Evolutionary conservation across 2,329 filamentous ascomycete species (phyloP), one percentile per base, ranked within the genome.

Genomic region (Calonectria crousiana): DNA sequence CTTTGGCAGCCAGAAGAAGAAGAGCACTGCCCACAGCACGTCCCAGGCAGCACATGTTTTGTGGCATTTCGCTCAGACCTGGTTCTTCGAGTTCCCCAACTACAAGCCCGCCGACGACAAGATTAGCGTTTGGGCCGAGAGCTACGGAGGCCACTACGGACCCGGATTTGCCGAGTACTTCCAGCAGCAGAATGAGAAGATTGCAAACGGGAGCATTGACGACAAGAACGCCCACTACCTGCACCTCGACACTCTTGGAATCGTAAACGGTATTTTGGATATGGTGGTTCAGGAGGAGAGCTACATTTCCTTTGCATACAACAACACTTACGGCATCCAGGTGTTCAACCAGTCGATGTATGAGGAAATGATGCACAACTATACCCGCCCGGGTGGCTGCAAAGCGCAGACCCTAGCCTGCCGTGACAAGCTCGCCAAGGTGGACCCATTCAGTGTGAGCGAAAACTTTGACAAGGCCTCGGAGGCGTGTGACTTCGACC

Each of bases 191-290:
- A 95, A 95, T 75, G 82, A 86, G n/a, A 87, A 86, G 74, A 83
- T 84, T 53, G 68, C 72, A 1, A 78, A 81, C 51, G 82, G 83
- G 16, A 81, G 77, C 2, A 77, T 82, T 28, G 76, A 75, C 9
- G 78, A 78, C 38, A 87, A 90, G 36, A 79, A 83, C 14, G 89
- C 88, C 69, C 89, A 91, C 5, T 83, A 87, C 2, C 74, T 91
- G 3, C 83, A 89, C 5, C 85, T 95, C 10, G 86, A 87, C 23
- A 91, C 92, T 0, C 84, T 95, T 0, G 93, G 93, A 41, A 93
- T 95, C 74, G 86, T 94, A 73, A 94, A 95, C 82, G 93, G 93
- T 16, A 90, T 92, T 74, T 85, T 95, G 28, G 94, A 95, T 80
- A 86, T 90, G 70, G 80, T 91, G 6, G 86, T 92, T 1, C 92